phyloP scores from a whole-genome alignment of 768 basidiomycete species.

The Butyriboletus loyo region DNA sequence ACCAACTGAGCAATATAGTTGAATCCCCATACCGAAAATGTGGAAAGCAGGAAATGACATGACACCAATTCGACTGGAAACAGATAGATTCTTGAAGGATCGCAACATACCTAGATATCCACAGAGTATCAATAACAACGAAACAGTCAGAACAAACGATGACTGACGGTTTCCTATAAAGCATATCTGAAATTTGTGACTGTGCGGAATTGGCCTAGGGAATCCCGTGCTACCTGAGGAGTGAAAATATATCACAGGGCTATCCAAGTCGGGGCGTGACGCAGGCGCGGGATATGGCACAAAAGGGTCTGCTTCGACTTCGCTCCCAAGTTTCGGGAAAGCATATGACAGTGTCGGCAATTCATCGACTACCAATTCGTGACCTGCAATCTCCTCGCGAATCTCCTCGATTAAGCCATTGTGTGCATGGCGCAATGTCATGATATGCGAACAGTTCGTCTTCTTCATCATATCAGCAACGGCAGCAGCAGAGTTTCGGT shows the following conservation, averaged over 20 bases:
- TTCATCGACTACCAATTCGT: conserved; percentile 5
- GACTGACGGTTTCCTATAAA: conserved; percentile 33
- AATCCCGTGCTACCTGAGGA: conserved; percentile 42
- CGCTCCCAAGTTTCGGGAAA: conserved; percentile 38
- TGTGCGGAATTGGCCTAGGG: conserved; percentile 40
- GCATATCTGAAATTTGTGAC: conserved; percentile 27
- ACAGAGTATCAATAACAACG: neutral
- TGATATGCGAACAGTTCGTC: conserved; percentile 7
- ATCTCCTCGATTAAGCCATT: conserved; percentile 6
- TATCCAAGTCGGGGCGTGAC: neutral
- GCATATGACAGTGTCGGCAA: conserved; percentile 22
- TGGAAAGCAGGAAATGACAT: conserved; percentile 42
- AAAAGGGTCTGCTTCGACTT: conserved; percentile 18
- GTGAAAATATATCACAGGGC: conserved; percentile 2
- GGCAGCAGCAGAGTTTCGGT: conserved; percentile 4
- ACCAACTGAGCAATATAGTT: conserved; percentile 33
- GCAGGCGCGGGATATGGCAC: conserved; percentile 2
- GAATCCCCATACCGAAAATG: conserved; percentile 29
- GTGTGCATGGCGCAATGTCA: conserved; percentile 12
- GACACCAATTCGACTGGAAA: conserved; percentile 21
- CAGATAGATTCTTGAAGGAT: neutral
- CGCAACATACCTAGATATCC: neutral
- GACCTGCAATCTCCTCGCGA: neutral
- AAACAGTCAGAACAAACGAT: neutral
- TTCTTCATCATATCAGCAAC: conserved; percentile 8